A percentile compares a stretch with the other conserved stretches of the same genome.
Evolutionary conservation across 2,329 filamentous ascomycete genomes (phyloP).

Genomic region (Fusarium humuli): DNA sequence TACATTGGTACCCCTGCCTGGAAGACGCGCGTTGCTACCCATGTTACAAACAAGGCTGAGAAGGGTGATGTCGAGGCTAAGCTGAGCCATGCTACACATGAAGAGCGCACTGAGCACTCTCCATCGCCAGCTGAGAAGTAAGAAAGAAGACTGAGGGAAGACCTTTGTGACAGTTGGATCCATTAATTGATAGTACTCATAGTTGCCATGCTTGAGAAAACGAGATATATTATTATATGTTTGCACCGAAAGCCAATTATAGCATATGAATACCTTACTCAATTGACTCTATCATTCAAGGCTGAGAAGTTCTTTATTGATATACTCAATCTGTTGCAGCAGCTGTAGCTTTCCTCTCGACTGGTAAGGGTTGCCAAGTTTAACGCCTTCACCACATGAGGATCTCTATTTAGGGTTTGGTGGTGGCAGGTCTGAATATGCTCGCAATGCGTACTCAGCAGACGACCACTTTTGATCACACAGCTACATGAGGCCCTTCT

Average conservation of each 20-base stretch:
- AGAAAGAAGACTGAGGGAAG: rapidly evolving
- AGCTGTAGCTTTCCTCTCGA: too few species aligned
- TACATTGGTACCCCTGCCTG: slow-evolving; percentile 39
- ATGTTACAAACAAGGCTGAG: slow-evolving; percentile 22
- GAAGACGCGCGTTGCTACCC: slow-evolving; percentile 35
- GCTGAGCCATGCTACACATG: slow-evolving; percentile 11
- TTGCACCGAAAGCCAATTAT: background rate
- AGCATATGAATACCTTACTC: background rate
- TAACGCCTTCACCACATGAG: background rate
- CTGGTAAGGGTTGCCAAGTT: too few species aligned
- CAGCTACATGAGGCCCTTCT: too few species aligned
- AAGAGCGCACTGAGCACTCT: background rate
- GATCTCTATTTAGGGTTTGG: too few species aligned
- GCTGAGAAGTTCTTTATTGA: rapidly evolving
- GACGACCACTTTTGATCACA: too few species aligned
- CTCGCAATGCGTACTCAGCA: too few species aligned
- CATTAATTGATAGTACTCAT: background rate
- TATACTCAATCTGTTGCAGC: too few species aligned
- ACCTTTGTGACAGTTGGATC: background rate
- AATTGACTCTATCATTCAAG: background rate
- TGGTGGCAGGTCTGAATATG: too few species aligned
- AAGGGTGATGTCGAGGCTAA: slow-evolving; percentile 41
- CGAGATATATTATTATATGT: background rate
- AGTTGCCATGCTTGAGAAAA: background rate
- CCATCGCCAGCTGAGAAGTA: slow-evolving; percentile 3